Percentiles rank a stretch among this genome's conserved stretches.
Evolutionary conservation across 1,284 basidiomycete species (phyloP).

Genomic region (Taiwanofungus camphoratus): DNA sequence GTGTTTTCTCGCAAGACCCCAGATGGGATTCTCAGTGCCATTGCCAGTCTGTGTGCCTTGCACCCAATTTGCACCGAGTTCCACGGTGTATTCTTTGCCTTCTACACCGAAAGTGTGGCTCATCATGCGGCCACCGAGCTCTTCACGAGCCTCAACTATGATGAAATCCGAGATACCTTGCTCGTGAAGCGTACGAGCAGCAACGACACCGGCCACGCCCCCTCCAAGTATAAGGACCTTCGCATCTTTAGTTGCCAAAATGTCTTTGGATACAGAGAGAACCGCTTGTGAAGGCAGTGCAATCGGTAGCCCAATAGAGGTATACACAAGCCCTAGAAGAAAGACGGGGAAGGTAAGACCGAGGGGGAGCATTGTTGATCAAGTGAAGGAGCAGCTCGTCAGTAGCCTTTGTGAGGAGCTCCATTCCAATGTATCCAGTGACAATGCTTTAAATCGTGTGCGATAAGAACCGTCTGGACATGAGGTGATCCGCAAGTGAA

Average conservation of each 20-base stretch:
- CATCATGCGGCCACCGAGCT: conserved; percentile 59
- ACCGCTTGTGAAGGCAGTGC: background rate
- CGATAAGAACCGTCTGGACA: too few species aligned
- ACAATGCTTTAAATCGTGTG: too few species aligned
- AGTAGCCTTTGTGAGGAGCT: background rate
- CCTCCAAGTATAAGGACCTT: conserved; percentile 54
- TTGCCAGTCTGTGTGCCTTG: conserved; percentile 54
- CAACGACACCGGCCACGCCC: conserved; percentile 61
- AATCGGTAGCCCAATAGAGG: background rate
- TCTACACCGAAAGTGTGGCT: conserved; percentile 38
- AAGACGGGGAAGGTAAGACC: background rate
- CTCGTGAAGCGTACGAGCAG: conserved; percentile 54
- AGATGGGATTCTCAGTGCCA: conserved; percentile 56
- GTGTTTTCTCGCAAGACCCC: conserved; percentile 53
- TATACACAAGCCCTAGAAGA: background rate
- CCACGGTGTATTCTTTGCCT: conserved; percentile 39
- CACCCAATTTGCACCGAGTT: conserved; percentile 68
- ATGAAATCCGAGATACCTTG: conserved; percentile 55
- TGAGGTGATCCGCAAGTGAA: too few species aligned
- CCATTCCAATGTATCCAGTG: background rate
- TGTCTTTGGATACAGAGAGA: background rate
- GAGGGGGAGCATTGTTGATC: background rate
- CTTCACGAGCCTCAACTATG: conserved; percentile 52
- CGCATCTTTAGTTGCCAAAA: conserved; percentile 16
- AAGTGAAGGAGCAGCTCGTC: background rate